These are phyloP conservation scores for Periconia sp. DNA, from an alignment of 2,329 filamentous ascomycete genomes.

Conservation along the genomic window DNA sequence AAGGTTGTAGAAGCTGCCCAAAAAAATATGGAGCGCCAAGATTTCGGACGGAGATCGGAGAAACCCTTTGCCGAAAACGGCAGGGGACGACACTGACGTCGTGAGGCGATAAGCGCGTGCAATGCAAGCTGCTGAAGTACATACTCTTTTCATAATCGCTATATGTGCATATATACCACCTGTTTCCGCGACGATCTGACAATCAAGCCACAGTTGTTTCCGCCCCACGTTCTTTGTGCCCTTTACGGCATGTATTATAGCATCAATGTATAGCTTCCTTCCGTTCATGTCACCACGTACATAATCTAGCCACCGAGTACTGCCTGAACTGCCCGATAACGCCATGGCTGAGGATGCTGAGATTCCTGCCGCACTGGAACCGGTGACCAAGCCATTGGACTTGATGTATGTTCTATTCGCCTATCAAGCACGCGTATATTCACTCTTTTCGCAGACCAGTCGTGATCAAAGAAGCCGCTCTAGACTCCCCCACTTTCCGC, in stretches of 20 bases:
- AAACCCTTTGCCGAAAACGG: slow-evolving; percentile 4
- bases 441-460: slow-evolving; percentile 63
- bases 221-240: background rate
- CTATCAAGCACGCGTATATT: slow-evolving; percentile 1
- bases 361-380: slow-evolving; percentile 34
- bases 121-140: background rate
- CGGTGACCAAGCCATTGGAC: slow-evolving; percentile 44
- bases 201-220: background rate
- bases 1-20: slow-evolving; percentile 7
- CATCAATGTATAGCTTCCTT: slow-evolving; percentile 17
- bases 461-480: slow-evolving; percentile 86
- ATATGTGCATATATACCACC: background rate
- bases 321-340: background rate
- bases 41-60: slow-evolving; percentile 19
- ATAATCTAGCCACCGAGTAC: background rate
- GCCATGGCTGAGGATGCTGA: slow-evolving; percentile 39
- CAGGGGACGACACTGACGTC: slow-evolving; percentile 12
- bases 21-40: slow-evolving; percentile 30
- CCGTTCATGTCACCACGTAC: slow-evolving; percentile 6
- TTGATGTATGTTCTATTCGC: slow-evolving; percentile 41
- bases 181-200: background rate
- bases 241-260: slow-evolving; percentile 19
- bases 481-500: slow-evolving; percentile 95
- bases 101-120: background rate
- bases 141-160: background rate